These are phyloP conservation scores for Pseudogymnoascus sp. DNA, from an alignment of 2,329 filamentous ascomycete genomes.

Conservation along the genomic window DNA sequence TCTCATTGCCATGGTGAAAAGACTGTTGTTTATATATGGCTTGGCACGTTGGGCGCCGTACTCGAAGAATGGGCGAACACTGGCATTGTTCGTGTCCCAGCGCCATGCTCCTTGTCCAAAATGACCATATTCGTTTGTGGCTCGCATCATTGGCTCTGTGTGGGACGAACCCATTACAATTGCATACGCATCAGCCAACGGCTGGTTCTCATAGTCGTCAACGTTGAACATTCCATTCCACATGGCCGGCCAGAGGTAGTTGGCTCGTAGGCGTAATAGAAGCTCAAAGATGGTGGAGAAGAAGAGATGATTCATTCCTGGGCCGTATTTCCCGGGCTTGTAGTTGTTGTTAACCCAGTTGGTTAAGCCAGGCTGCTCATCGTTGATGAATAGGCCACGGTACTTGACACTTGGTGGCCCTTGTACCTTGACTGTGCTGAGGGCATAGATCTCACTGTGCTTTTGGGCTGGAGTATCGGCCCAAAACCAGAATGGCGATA, in stretches of 20 bases:
- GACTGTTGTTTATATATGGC: constrained; percentile 55
- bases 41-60: constrained; percentile 60
- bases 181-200: constrained; percentile 65
- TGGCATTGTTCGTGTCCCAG: constrained; percentile 63
- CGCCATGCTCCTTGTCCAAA: constrained; percentile 56
- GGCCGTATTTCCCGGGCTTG: constrained; percentile 29
- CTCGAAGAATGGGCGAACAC: constrained; percentile 61
- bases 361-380: constrained; percentile 54
- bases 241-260: constrained; percentile 68
- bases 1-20: constrained; percentile 66
- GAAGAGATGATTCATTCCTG: constrained; percentile 53
- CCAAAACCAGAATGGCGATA: constrained; percentile 58
- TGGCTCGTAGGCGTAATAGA: constrained; percentile 61
- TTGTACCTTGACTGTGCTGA: constrained; percentile 40
- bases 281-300: constrained; percentile 66
- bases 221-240: constrained; percentile 69
- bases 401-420: constrained; percentile 49
- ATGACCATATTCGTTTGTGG: constrained; percentile 49
- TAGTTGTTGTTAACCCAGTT: constrained; percentile 55
- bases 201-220: constrained; percentile 62
- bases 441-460: constrained; percentile 41
- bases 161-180: constrained; percentile 69
- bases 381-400: constrained; percentile 54
- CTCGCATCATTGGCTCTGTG: constrained; percentile 64
- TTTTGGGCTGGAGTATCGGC: constrained; percentile 45